phyloP scores from a whole-genome alignment of 176 grass and related monocot species.

The Musa schizocarpa region DNA sequence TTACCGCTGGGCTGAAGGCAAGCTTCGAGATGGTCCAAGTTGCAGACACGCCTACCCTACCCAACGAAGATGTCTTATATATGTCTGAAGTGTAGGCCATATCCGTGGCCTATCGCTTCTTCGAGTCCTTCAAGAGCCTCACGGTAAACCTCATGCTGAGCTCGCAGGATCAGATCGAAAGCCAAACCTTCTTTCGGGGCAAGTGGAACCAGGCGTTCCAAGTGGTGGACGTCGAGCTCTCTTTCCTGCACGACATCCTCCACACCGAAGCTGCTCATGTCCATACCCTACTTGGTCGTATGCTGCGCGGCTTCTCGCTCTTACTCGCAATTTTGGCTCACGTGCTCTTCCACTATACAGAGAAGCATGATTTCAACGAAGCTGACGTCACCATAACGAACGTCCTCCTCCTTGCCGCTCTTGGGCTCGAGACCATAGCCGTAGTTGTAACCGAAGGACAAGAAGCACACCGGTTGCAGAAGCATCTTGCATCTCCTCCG shows the following conservation, averaged over 20 bases:
- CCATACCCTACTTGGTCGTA: not conserved
- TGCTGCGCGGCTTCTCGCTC: conserved; percentile 8
- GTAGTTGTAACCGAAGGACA: not conserved
- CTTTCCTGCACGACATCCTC: conserved; percentile 28
- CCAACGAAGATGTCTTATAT: not conserved
- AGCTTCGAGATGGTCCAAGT: conserved; percentile 8
- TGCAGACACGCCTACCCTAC: not conserved
- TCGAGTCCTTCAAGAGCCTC: conserved; percentile 14
- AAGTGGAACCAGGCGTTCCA: conserved; percentile 2
- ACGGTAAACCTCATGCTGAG: conserved; percentile 23
- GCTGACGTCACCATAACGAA: conserved; percentile 30
- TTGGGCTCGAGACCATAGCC: conserved; percentile 25
- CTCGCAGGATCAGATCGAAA: not conserved
- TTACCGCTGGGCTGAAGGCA: not conserved
- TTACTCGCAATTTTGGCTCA: not conserved
- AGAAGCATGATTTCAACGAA: not conserved
- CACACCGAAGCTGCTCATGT: conserved; percentile 27
- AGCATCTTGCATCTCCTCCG: not conserved
- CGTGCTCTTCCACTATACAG: not conserved
- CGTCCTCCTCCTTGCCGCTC: conserved; percentile 22
- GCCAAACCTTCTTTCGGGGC: not conserved
- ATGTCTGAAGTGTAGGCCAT: not conserved
- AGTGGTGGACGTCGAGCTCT: conserved; percentile 37
- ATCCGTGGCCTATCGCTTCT: conserved; percentile 1
- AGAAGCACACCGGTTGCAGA: conserved; percentile 3